phyloP scores from a whole-genome alignment of 345 rosid genomes.

The Populus deltoides region DNA sequence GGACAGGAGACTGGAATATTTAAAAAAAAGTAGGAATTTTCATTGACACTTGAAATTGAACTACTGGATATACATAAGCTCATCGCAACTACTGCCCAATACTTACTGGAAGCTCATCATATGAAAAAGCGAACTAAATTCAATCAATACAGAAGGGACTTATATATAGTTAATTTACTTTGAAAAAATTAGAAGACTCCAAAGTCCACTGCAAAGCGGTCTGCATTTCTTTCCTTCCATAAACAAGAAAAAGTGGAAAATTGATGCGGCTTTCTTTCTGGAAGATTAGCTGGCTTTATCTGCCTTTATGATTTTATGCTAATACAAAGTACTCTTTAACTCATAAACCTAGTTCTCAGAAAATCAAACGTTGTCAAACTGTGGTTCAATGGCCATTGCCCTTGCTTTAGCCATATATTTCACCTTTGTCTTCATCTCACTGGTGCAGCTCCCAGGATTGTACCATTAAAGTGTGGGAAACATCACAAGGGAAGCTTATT shows the following conservation, averaged over 20 bases:
- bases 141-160: neutral
- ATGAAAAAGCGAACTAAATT: neutral
- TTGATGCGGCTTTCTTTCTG: neutral
- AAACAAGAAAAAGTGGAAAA: neutral
- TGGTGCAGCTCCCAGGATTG: slow-evolving; percentile 85
- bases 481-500: slow-evolving; percentile 88
- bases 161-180: neutral
- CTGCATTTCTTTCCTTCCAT: neutral
- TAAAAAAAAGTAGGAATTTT: too few relatives aligned
- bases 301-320: neutral
- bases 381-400: neutral
- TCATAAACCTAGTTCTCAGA: neutral
- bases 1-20: neutral
- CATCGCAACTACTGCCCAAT: neutral
- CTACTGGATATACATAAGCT: neutral
- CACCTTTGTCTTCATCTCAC: slow-evolving; percentile 12
- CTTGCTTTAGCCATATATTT: neutral
- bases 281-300: neutral
- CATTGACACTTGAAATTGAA: neutral
- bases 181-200: neutral
- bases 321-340: neutral
- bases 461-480: slow-evolving; percentile 96
- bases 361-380: too few relatives aligned
- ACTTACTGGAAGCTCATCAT: neutral
- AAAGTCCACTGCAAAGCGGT: neutral